A percentile compares a stretch with the other conserved stretches of the same genome.
phyloP scores from a whole-genome alignment of 495 filamentous ascomycete species.

The Cercophora sp. region DNA sequence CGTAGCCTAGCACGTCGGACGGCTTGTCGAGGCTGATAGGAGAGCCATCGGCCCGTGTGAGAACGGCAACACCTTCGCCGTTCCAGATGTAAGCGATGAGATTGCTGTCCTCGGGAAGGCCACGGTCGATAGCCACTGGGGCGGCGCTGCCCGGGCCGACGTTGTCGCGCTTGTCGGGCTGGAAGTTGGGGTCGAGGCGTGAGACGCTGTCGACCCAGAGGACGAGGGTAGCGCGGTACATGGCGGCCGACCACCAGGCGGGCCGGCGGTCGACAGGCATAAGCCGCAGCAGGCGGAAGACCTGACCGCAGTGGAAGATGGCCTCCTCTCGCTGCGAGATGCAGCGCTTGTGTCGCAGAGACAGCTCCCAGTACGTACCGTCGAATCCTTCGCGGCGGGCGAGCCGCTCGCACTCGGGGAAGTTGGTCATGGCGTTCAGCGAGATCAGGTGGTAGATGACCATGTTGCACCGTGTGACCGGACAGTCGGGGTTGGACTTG shows the following conservation, averaged over 20 bases:
- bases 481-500: conserved; percentile 33
- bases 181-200: conserved; percentile 31
- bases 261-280: conserved; percentile 45
- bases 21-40: conserved; percentile 35
- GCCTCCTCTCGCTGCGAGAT: conserved; percentile 53
- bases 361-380: conserved; percentile 44
- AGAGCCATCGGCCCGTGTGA: conserved; percentile 29
- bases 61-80: conserved; percentile 29
- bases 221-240: conserved; percentile 51
- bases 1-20: conserved; percentile 38
- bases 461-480: conserved; percentile 49
- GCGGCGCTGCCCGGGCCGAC: not conserved
- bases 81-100: conserved; percentile 39
- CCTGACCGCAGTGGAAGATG: conserved; percentile 58
- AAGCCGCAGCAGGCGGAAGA: conserved; percentile 45
- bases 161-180: conserved; percentile 19
- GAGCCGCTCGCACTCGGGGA: conserved; percentile 55
- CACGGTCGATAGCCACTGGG: conserved; percentile 36
- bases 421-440: conserved; percentile 56
- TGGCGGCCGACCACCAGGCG: conserved; percentile 50
- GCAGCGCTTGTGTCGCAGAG: conserved; percentile 46
- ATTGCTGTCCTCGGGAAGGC: conserved; percentile 33
- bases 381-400: conserved; percentile 51
- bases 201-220: conserved; percentile 46
- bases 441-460: conserved; percentile 61